Evolutionary conservation across 1,139 yeast species (phyloP), one percentile per base, ranked within the genome.

Genomic region (Scheffersomyces lignicola): DNA sequence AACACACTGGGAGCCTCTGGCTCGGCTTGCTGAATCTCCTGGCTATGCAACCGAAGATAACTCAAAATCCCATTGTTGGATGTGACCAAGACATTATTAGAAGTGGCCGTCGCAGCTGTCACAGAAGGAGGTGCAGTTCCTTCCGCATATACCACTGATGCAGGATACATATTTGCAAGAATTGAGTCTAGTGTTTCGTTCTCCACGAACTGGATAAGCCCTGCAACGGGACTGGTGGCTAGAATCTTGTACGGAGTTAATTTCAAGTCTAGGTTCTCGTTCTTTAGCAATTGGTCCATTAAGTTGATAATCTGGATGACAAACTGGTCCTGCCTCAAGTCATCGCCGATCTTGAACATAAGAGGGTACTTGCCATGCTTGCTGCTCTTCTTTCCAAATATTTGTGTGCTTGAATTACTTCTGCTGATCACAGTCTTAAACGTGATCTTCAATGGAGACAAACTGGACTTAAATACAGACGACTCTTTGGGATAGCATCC

Each of bases 271-370:
- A 94, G 78, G 54, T 92, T 94, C 52, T 94, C 98, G 54, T 87
- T 87, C 45, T 84, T 80, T 38, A 94, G 63, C 33, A 94, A 72
- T 52, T 82, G 89, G 57, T 92, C 96, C 96, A 94, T 92, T 39
- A 94, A 65, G 36, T 84, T 78, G 36, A 94, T 86, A 40, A 94
- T 87, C 58, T 94, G 98, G 35, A 89, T 86, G 16, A 92, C 95
- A 46, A 94, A 73, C 57, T 94, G 99, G 63, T 94, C 99, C 57
- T 94, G 99, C 40, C 97, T 70, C 34, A 94, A 66, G 55, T 94
- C 98, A 60, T 94, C 98, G 3, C 99, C 98, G 33, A 86, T 85
- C 56, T 94, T 94, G 62, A 89, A 89, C 84, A 94, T 92, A 29
- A 92, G 62, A 3, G 95, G 80, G 57, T 89, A 94, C 33, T 68